Evolutionary conservation across 148 eudicot genomes (phyloP).

Genomic region (Rheum nobile): DNA sequence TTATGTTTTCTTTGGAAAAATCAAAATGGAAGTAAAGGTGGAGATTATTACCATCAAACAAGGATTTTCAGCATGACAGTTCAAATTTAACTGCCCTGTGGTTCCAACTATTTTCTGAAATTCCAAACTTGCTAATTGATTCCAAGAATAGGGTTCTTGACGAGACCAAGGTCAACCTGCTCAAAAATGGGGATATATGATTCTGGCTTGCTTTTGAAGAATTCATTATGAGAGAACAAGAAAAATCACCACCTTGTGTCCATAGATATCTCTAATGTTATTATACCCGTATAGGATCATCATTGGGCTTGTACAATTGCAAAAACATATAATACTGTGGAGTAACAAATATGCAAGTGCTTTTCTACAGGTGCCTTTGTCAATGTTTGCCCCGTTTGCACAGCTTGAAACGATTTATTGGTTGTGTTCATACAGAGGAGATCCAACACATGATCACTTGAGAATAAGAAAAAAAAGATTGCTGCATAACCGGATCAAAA

Average conservation of each 20-base stretch:
- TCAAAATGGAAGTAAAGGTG: no score
- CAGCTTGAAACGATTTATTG: not conserved
- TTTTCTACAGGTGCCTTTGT: not conserved
- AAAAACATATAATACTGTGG: not conserved
- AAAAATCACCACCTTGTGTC: slow-evolving; percentile 61
- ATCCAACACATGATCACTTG: not conserved
- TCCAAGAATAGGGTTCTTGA: slow-evolving; percentile 70
- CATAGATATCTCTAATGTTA: slow-evolving; percentile 83
- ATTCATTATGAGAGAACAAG: not conserved
- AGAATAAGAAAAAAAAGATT: not conserved
- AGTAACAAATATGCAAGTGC: no score
- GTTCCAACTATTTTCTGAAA: not conserved
- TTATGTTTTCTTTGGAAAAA: not conserved
- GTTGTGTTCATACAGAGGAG: not conserved
- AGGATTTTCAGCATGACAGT: not conserved
- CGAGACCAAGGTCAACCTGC: slow-evolving; percentile 77
- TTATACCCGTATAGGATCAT: slow-evolving; percentile 79
- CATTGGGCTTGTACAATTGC: slow-evolving; percentile 45
- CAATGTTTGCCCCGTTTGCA: not conserved
- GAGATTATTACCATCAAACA: no score
- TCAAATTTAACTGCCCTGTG: not conserved
- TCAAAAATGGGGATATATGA: slow-evolving; percentile 7
- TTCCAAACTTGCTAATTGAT: slow-evolving; percentile 17
- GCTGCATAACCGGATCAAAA: not conserved
- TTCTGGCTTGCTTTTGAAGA: not conserved